phyloP scores from a whole-genome alignment of 345 rosid genomes.

The Triadica sebifera region DNA sequence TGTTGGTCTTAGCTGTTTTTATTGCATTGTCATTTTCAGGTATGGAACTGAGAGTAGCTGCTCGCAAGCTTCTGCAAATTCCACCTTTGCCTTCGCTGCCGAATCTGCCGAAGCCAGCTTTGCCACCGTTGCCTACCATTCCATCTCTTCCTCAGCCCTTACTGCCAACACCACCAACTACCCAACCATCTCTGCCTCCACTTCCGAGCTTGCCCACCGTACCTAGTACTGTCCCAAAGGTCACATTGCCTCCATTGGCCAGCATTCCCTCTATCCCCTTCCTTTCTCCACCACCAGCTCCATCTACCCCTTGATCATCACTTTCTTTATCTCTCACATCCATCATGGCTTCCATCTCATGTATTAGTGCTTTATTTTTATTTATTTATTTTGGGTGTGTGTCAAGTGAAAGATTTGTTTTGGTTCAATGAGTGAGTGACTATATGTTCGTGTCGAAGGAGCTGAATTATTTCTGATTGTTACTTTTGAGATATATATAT shows the following conservation, averaged over 20 bases:
- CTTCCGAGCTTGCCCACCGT: neutral
- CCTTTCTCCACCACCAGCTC: neutral
- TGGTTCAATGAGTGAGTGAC: too few relatives aligned
- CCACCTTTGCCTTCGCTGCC: conserved; percentile 11
- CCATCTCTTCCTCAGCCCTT: neutral
- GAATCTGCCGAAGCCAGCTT: conserved; percentile 1
- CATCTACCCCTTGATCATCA: too few relatives aligned
- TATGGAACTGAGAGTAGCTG: conserved; percentile 21
- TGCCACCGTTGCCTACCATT: conserved; percentile 8
- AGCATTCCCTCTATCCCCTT: neutral
- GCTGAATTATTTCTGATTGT: too few relatives aligned
- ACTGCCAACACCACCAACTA: neutral
- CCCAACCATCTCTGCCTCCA: neutral
- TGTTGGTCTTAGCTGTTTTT: neutral
- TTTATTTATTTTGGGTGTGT: too few relatives aligned
- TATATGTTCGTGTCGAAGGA: too few relatives aligned
- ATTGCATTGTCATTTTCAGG: conserved; percentile 19
- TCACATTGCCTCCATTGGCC: neutral
- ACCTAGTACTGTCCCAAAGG: neutral
- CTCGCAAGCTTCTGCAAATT: conserved; percentile 31
- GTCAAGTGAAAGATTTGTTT: too few relatives aligned
- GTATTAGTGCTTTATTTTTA: too few relatives aligned
- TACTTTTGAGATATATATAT: too few relatives aligned
- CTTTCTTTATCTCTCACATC: too few relatives aligned
- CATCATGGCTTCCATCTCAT: too few relatives aligned